phyloP scores from a whole-genome alignment of 371 early-diverging fungal genomes.

The Mucor ambiguus region DNA sequence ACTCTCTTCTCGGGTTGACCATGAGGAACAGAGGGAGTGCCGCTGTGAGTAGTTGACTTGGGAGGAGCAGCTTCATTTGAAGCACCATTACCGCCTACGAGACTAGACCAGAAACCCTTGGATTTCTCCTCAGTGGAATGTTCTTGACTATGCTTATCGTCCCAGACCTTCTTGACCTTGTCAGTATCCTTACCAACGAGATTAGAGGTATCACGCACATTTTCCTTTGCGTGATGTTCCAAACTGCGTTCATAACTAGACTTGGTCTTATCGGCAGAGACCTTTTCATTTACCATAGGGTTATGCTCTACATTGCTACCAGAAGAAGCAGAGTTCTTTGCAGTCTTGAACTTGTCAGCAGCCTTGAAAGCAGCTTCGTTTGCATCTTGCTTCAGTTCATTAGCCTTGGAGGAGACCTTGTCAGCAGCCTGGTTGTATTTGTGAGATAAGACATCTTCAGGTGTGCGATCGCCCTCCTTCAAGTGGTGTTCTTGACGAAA shows the following conservation, averaged over 20 bases:
- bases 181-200: constrained; percentile 21
- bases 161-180: constrained; percentile 25
- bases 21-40: neutral
- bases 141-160: constrained; percentile 3
- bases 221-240: constrained; percentile 11
- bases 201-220: constrained; percentile 17
- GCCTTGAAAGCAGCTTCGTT: constrained; percentile 14
- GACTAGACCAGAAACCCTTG: constrained; percentile 3
- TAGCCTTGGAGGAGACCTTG: neutral
- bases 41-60: neutral
- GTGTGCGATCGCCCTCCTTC: constrained; percentile 31
- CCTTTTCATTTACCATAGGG: constrained; percentile 31
- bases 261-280: constrained; percentile 13
- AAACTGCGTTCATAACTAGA: constrained; percentile 13
- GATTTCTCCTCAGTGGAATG: constrained; percentile 1
- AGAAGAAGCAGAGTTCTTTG: neutral
- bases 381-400: neutral
- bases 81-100: neutral
- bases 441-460: constrained; percentile 26
- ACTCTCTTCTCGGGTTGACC: neutral
- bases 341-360: constrained; percentile 3
- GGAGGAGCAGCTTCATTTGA: neutral
- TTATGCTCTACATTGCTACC: neutral
- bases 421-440: neutral
- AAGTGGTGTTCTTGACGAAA: constrained; percentile 34